These are phyloP conservation scores for Paraglomus occultum DNA, from an alignment of 192 early-diverging fungal genomes.

Conservation along the genomic window DNA sequence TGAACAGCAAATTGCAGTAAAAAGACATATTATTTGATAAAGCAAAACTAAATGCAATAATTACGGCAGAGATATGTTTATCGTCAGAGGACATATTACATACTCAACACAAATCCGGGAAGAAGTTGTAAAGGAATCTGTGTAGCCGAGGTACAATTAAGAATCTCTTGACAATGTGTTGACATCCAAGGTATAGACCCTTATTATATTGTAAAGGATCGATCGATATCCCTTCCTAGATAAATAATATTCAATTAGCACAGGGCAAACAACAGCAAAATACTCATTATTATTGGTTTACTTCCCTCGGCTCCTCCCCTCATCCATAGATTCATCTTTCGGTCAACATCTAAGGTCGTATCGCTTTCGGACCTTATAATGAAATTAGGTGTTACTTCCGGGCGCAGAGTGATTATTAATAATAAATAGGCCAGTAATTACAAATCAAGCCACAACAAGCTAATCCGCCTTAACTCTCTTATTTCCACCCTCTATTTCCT, in stretches of 20 bases:
- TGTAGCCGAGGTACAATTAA: conserved; percentile 1
- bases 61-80: no score
- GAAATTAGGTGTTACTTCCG: not conserved
- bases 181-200: not conserved
- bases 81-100: conserved; percentile 3
- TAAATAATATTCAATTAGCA: conserved; percentile 24
- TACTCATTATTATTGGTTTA: conserved; percentile 5
- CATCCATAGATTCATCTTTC: conserved; percentile 1
- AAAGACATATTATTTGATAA: no score
- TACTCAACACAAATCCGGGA: conserved; percentile 5
- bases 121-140: conserved; percentile 12
- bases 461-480: no score
- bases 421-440: no score
- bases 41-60: no score
- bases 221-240: conserved; percentile 15
- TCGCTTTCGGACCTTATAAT: conserved; percentile 2
- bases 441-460: no score
- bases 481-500: no score
- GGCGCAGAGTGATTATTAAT: no score
- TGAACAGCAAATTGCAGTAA: no score
- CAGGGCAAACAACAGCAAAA: not conserved
- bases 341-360: not conserved
- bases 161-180: not conserved
- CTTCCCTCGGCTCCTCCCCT: conserved; percentile 1
- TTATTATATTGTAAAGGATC: conserved; percentile 12